Percentiles rank a stretch among this genome's conserved stretches.
phyloP scores from a whole-genome alignment of 805 yeast species.

The Pichia heedii region DNA sequence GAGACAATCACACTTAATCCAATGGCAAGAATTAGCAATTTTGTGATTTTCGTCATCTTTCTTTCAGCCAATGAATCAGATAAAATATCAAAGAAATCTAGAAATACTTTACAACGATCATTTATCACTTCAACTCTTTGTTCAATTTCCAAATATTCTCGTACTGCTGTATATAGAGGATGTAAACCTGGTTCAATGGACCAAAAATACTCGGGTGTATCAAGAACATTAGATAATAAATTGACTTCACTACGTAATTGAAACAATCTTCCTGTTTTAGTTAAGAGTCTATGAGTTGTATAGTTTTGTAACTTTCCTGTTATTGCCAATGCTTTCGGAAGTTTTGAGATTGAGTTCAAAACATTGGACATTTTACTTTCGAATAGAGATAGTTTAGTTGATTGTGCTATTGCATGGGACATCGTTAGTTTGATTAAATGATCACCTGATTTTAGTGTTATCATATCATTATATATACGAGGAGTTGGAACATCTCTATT shows the following conservation, averaged over 20 bases:
- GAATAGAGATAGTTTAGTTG: constrained; percentile 82
- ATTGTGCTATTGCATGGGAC: constrained; percentile 96
- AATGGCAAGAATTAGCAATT: constrained; percentile 80
- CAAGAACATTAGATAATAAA: constrained; percentile 79
- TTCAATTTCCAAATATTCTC: constrained; percentile 91
- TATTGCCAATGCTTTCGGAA: constrained; percentile 83
- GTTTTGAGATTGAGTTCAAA: constrained; percentile 73
- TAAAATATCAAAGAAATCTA: constrained; percentile 87
- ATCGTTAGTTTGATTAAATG: constrained; percentile 86
- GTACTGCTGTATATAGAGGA: constrained; percentile 79
- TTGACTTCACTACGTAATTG: constrained; percentile 91
- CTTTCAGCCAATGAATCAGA: constrained; percentile 92
- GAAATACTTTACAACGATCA: constrained; percentile 86
- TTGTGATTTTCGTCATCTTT: constrained; percentile 84
- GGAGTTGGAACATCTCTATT: constrained; percentile 38
- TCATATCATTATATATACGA: constrained; percentile 86
- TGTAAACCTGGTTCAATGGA: constrained; percentile 89
- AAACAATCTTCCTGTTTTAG: constrained; percentile 84
- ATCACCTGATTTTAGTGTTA: constrained; percentile 83
- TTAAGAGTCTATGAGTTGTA: constrained; percentile 73
- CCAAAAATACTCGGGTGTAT: constrained; percentile 97
- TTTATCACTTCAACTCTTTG: constrained; percentile 90
- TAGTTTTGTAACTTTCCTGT: constrained; percentile 77
- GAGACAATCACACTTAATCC: constrained; percentile 73
- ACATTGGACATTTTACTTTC: constrained; percentile 86